Evolutionary conservation across 2,329 filamentous ascomycete genomes (phyloP), one percentile per base, ranked within the genome.

Genomic region (Venturiaceae sp.): DNA sequence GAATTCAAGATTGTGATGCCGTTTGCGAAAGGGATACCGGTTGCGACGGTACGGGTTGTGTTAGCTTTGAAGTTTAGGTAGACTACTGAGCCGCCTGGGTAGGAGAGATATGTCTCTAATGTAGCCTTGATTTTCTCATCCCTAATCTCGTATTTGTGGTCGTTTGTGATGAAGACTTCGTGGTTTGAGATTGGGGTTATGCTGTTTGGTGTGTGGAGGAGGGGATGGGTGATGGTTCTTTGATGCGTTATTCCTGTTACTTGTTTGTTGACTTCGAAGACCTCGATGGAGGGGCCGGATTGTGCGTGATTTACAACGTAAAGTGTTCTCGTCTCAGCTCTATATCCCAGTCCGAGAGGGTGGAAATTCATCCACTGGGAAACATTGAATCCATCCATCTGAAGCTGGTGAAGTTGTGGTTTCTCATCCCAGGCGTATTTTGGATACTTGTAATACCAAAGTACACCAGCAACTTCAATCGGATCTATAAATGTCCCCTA

Each of bases 251-350:
- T 68, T 5, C 65, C 63, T 3, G 50, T 55, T 2, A 44, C 52
- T 3, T 47, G 36, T 7, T 47, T 55, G 4, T 64, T 53, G 37
- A 60, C 47, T 16, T 61, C 60, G 66, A 75, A 75, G 55, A 72
- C 47, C 46, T 73, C 71, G 54, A 74, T 62, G 1, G 60, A 62
- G 8, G 70, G 66, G 47, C 69, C 69, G 1, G 64, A 55, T 0
- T 65, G 66, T 3, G 69, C 68, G 62, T 76, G 73, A 60, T 75
- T 76, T 57, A 71, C 66, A 14, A 75, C 66, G 57, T 72, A 73
- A 7, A 77, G 65, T 0, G 66, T 72, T 3, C 67, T 66, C 11
- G 67, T 71, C 5, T 58, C 30, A 2, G 65, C 53, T 16, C 75
- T 68, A 34, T 70, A 72, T 5, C 70, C 69, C 3, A 77, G 66